Base-by-base conservation (phyloP, 2,329 filamentous ascomycete genomes). In the Xylariales sp. region DNA sequence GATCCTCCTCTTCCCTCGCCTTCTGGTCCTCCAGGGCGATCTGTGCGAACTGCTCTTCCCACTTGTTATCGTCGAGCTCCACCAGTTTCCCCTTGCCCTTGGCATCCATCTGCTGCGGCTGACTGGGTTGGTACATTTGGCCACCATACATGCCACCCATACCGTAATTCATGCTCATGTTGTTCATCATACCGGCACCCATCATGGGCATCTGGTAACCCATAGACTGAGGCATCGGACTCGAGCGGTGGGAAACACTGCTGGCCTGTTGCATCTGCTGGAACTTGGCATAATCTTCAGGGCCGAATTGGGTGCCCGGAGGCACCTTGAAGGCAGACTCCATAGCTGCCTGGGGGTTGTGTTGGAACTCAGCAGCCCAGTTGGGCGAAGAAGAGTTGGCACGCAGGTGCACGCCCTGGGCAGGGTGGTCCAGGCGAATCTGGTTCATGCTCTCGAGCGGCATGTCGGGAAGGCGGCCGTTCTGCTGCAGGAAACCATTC, bases 21-120 rank as follows among this genome's bases (percentile, higher is more conserved):
- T 72, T 62, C 51, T 75, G 65, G 55, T 83, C 76, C 43, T 81
- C 71, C 45, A 83, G 67, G 59, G 91, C 88, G 58, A 96, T 82
- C 62, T 93, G 81, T 40, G 88, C 86, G 61, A 98, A 98, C 61
- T 97, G 89, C 52, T 89, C 88, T 64, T 97, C 91, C 93, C 93
- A 97, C 56, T 95, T 85, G 55, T 84, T 72, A 52, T 98, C 91
- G 58, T 96, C 88, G 17, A 97, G 76, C 66, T 97, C 93, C 11
- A 97, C 83, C 66, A 97, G 79, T 63, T 94, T 95, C 27, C 86
- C 90, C 60, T 97, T 97, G 42, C 85, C 87, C 61, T 89, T 85
- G 34, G 65, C 70, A 47, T 77, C 72, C 49, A 64, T 60, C 30
- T 56, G 59, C 23, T 60, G 59, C 42, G 67, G 61, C 45, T 75